Percentiles rank a stretch among this genome's conserved stretches.
These are phyloP conservation scores for Populus nigra DNA, from an alignment of 345 rosid genomes.

Conservation along the genomic window DNA sequence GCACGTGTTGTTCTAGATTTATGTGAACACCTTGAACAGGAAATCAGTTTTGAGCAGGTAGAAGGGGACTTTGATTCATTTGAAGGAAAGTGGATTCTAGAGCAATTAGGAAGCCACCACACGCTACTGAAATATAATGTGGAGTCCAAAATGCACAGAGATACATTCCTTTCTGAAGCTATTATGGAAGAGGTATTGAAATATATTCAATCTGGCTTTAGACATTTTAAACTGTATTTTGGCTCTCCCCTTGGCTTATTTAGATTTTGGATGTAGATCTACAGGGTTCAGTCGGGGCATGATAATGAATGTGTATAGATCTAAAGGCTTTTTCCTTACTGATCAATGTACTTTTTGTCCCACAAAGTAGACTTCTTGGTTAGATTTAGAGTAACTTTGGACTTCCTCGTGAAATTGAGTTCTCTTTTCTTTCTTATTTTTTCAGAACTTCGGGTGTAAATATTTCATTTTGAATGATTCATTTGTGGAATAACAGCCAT, in stretches of 20 bases:
- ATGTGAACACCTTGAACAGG: slow-evolving; percentile 70
- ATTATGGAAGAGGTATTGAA: slow-evolving; percentile 89
- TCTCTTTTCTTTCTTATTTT: neutral
- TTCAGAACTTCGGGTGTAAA: neutral
- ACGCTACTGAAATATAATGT: slow-evolving; percentile 81
- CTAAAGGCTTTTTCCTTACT: neutral
- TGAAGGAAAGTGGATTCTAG: slow-evolving; percentile 89
- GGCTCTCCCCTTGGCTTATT: neutral
- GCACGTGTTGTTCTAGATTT: slow-evolving; percentile 90
- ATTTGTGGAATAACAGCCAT: neutral
- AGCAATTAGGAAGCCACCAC: slow-evolving; percentile 88
- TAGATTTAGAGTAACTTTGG: neutral
- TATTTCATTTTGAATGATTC: neutral
- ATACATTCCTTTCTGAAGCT: slow-evolving; percentile 89
- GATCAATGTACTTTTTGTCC: neutral
- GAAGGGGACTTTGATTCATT: slow-evolving; percentile 95
- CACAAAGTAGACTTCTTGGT: neutral
- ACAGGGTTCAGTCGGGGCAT: neutral
- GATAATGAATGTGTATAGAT: neutral
- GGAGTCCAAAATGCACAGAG: slow-evolving; percentile 85
- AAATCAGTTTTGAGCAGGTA: slow-evolving; percentile 84
- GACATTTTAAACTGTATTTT: neutral
- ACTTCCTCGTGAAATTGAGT: neutral
- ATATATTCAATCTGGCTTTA: neutral
- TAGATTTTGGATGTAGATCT: neutral